Evolutionary conservation across 257 asterid species (phyloP), one percentile per base, ranked within the genome.

Genomic region (Buddleja alternifolia): DNA sequence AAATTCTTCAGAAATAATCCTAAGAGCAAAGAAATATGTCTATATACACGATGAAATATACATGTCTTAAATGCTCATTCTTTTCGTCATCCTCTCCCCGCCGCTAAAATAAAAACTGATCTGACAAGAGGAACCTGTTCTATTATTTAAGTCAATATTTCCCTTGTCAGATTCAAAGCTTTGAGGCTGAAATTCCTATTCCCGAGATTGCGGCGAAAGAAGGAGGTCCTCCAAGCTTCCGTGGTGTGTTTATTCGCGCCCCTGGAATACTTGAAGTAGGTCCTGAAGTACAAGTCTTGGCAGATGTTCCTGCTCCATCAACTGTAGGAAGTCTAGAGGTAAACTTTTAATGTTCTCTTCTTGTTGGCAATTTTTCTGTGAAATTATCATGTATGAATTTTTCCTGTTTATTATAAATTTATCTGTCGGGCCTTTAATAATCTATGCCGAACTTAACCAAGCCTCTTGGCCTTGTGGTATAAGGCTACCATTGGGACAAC

Each of bases 261-360:
- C 97, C 97, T 14, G 97, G 85, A 73, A 93, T 93, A 70, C 84
- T 93, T 53, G 96, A 93, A 52, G 96, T 90, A 39, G 99, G 99
- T 20, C 93, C 96, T 48, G 95, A 86, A 54, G 97, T 88, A 67
- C 80, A 87, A 81, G 90, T 86, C 52, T 80, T 91, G 83, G 97
- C 99, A 14, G 88, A 91, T 74, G 75, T 94, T 69, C 60, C 80
- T 32, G 71, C 76, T 70, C 82, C 86, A n/a, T 78, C 75, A 52
- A 60, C 83, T 23, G 25, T 51, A 57, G 81, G 74, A 73, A 77
- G 51, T 71, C 63, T 60, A 63, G 82, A 81, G 97, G 97, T 90
- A 24, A 10, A 53, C 36, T 40, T 37, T 67, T 20, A 24, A 42
- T 29, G 39, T 57, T 45, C 47, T 39, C 17, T 29, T 41, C 66